These are phyloP conservation scores for Xylariales sp. DNA, from an alignment of 2,329 filamentous ascomycete genomes.

Conservation along the genomic window DNA sequence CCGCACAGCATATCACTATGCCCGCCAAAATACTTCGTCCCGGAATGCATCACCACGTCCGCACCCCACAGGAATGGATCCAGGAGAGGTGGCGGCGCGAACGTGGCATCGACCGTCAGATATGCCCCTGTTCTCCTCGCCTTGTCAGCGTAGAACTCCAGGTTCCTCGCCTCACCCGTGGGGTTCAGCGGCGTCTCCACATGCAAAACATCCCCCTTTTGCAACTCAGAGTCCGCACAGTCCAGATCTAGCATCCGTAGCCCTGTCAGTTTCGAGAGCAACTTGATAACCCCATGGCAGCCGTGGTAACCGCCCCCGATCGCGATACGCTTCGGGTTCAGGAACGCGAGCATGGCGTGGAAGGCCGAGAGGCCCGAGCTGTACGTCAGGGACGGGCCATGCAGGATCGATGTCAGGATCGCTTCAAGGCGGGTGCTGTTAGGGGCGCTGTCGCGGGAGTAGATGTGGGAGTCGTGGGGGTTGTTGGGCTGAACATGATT, in stretches of 20 bases:
- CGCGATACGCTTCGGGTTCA: constrained; percentile 78
- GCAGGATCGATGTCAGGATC: constrained; percentile 69
- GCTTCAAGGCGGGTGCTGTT: constrained; percentile 83
- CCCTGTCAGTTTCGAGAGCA: constrained; percentile 72
- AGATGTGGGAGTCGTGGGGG: constrained; percentile 64
- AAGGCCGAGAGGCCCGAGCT: constrained; percentile 81
- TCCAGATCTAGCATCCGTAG: constrained; percentile 69
- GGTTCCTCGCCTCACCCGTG: constrained; percentile 72
- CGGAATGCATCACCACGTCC: constrained; percentile 86
- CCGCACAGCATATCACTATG: constrained; percentile 93
- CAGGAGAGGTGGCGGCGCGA: constrained; percentile 83
- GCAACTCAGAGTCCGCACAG: constrained; percentile 60
- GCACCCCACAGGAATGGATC: constrained; percentile 79
- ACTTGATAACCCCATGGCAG: constrained; percentile 75
- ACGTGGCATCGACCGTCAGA: constrained; percentile 84
- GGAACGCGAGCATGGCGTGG: constrained; percentile 77
- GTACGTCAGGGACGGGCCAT: constrained; percentile 70
- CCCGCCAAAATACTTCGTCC: constrained; percentile 94
- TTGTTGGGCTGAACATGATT: constrained; percentile 37
- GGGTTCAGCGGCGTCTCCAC: constrained; percentile 94
- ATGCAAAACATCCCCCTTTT: constrained; percentile 78
- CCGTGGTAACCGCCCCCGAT: constrained; percentile 89
- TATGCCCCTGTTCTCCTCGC: constrained; percentile 70
- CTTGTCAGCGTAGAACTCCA: constrained; percentile 65
- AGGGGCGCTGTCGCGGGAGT: constrained; percentile 75